A percentile compares a stretch with the other conserved stretches of the same genome.
phyloP scores from a whole-genome alignment of 2,329 filamentous ascomycete species.

The Colletotrichum zoysiae region DNA sequence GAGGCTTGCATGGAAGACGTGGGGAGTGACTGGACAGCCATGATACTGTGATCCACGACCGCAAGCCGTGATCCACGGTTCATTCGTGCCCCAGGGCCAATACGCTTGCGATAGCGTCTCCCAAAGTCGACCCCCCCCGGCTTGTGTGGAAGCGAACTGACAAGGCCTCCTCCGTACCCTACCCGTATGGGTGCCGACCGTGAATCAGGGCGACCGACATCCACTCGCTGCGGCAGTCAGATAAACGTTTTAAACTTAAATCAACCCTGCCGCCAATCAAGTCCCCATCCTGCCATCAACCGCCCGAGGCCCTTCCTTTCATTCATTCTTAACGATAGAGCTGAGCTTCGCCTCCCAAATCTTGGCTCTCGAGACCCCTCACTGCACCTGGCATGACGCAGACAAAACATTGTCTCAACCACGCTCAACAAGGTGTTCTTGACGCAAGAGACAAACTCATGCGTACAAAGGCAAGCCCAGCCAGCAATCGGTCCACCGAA shows the following conservation, averaged over 20 bases:
- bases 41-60: not conserved
- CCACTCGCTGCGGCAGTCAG: not conserved
- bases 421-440: not conserved
- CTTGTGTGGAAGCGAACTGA: not conserved
- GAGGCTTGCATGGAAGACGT: not conserved
- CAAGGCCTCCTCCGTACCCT: not conserved
- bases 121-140: not conserved
- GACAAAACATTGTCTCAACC: not conserved
- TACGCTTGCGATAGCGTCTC: not conserved
- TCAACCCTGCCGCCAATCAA: not conserved
- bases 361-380: not conserved
- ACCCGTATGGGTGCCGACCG: not conserved
- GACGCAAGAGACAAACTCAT: not conserved
- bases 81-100: not conserved
- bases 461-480: not conserved
- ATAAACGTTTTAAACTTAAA: constrained; percentile 19
- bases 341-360: not conserved
- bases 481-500: not conserved
- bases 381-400: not conserved
- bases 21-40: not conserved
- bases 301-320: not conserved
- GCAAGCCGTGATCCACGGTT: not conserved
- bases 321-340: not conserved
- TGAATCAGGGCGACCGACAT: not conserved
- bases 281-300: not conserved